phyloP scores from a whole-genome alignment of 148 eudicot species.

The Gaultheria prostrata region DNA sequence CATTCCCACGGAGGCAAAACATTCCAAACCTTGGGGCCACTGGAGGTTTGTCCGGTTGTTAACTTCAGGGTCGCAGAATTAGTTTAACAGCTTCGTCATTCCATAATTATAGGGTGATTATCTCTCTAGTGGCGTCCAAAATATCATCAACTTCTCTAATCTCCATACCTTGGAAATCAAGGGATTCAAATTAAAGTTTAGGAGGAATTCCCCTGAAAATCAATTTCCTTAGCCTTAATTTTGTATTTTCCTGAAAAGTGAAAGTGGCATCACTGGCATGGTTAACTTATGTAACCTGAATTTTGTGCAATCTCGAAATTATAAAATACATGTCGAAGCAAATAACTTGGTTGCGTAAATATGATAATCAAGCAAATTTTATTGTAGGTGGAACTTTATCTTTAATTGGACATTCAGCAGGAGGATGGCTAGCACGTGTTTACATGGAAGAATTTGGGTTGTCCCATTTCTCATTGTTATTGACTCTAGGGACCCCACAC shows the following conservation, averaged over 20 bases:
- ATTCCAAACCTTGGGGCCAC: too few species aligned
- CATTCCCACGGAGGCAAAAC: too few species aligned
- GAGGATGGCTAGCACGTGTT: constrained; percentile 98
- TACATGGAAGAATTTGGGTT: constrained; percentile 84
- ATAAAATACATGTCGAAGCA: neutral
- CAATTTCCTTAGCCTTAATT: neutral
- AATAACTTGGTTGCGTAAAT: neutral
- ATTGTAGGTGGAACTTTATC: constrained; percentile 57
- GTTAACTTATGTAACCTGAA: neutral
- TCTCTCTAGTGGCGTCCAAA: neutral
- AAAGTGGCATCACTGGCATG: neutral
- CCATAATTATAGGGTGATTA: neutral
- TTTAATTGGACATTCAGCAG: constrained; percentile 94
- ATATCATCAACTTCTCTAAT: neutral
- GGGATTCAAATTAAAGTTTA: neutral
- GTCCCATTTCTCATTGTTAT: constrained; percentile 60
- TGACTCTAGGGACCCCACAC: constrained; percentile 93
- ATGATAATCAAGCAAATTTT: constrained; percentile 10
- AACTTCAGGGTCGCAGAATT: too few species aligned
- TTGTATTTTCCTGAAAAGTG: neutral
- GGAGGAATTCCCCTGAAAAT: neutral
- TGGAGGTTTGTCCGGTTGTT: too few species aligned
- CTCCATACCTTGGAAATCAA: neutral
- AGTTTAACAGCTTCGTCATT: neutral
- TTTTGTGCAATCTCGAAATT: neutral